Percentiles rank a stretch among this genome's conserved stretches.
phyloP scores from a whole-genome alignment of 805 yeast genomes.

The Candida verbasci region DNA sequence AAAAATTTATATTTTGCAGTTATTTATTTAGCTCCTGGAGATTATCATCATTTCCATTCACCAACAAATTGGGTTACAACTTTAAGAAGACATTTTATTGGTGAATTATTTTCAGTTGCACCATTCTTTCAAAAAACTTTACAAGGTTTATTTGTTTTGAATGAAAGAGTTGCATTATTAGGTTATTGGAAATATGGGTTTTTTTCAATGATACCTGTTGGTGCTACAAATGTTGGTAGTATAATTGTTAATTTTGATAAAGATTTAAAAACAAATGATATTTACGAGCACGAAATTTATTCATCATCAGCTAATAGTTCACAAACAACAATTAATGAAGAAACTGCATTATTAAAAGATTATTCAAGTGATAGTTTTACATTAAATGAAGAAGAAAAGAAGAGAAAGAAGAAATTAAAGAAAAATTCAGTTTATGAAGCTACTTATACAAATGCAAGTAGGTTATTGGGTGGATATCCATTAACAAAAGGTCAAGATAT shows the following conservation, averaged over 20 bases:
- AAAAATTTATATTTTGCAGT: slow-evolving; percentile 75
- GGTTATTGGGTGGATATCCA: slow-evolving; percentile 79
- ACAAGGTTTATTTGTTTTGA: slow-evolving; percentile 81
- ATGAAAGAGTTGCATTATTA: slow-evolving; percentile 90
- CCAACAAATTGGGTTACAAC: slow-evolving; percentile 96
- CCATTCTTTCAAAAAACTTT: slow-evolving; percentile 91
- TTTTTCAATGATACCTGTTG: slow-evolving; percentile 98
- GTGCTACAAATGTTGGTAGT: slow-evolving; percentile 98
- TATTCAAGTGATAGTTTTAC: slow-evolving; percentile 13
- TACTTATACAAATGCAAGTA: slow-evolving; percentile 76
- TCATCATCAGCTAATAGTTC: slow-evolving; percentile 14
- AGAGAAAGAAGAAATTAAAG: slow-evolving; percentile 40
- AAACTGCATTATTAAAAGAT: slow-evolving; percentile 25
- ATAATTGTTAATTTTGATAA: slow-evolving; percentile 88
- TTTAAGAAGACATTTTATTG: slow-evolving; percentile 89
- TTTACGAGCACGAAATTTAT: slow-evolving; percentile 48
- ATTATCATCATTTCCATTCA: slow-evolving; percentile 94
- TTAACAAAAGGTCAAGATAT: slow-evolving; percentile 87
- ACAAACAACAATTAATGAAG: slow-evolving; percentile 17
- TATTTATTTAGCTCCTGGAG: slow-evolving; percentile 96
- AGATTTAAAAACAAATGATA: slow-evolving; percentile 79
- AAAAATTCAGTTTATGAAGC: slow-evolving; percentile 92
- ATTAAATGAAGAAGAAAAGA: slow-evolving; percentile 13
- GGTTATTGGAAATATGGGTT: slow-evolving; percentile 98
- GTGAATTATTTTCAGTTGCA: slow-evolving; percentile 92